phyloP scores from a whole-genome alignment of 2,329 filamentous ascomycete genomes.

The Exophiala spinifera region DNA sequence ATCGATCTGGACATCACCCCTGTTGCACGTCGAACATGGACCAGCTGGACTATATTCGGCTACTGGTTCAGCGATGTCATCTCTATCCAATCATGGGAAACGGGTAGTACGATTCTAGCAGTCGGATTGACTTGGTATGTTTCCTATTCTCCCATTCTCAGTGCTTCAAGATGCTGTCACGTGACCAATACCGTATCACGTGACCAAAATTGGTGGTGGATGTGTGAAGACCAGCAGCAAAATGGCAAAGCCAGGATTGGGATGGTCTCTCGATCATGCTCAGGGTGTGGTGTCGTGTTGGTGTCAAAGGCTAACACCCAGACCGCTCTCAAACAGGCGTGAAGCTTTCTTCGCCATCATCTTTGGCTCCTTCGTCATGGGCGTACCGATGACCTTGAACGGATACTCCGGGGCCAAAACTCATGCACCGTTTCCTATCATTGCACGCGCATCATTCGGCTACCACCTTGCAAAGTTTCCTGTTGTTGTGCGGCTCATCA shows the following conservation, averaged over 20 bases:
- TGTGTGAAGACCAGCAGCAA: no score
- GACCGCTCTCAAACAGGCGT: conserved; percentile 31
- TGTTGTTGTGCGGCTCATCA: conserved; percentile 52
- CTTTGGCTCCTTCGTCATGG: conserved; percentile 26
- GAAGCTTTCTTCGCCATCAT: conserved; percentile 22
- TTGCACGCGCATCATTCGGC: conserved; percentile 54
- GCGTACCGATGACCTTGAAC: conserved; percentile 40
- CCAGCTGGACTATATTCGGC: conserved; percentile 38
- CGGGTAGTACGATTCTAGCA: conserved; percentile 42
- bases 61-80: conserved; percentile 42
- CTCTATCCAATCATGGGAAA: conserved; percentile 11
- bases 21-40: conserved; percentile 42
- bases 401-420: conserved; percentile 51
- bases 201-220: no score
- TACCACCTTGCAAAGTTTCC: conserved; percentile 57
- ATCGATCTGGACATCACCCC: conserved; percentile 33
- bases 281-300: no score
- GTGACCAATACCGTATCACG: no score
- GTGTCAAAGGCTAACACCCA: neutral
- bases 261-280: no score
- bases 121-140: conserved; percentile 51
- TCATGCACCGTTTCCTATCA: conserved; percentile 54
- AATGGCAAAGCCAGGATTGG: no score
- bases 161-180: no score
- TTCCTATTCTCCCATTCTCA: no score